Base-by-base conservation (phyloP, 1,284 basidiomycete species). In the Malassezia restricta region DNA sequence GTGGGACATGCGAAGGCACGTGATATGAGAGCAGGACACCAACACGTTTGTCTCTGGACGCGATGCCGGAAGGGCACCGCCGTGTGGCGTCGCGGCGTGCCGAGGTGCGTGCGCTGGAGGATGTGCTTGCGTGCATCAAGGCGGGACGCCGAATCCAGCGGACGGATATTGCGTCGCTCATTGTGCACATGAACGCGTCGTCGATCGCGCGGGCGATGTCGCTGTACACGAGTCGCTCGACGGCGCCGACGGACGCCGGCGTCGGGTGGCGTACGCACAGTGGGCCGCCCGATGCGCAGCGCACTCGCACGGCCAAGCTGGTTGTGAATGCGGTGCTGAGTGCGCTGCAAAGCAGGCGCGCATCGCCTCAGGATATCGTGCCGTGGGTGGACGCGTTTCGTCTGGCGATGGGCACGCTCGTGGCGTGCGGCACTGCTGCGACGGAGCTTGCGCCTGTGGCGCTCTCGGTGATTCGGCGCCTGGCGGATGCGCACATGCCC, bases 271-370 rank as follows among this genome's bases (percentile, higher is more conserved):
- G 29, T 3, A 31, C 7, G 29, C 9, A n/a, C 11, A 20, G 24
- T 3, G 30, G 9, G 14, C 8, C 28, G 11, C 3, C 15, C 2
- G 39, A 46, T 3, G 2, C 49, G 2, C 32, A 17, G 11, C 20
- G 35, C 32, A 29, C 61, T 31, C 59, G 59, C 20, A 51, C 49
- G 14, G 57, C 63, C 15, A 68, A 68, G 54, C 63, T 59, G 17
- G 49, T 59, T 11, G 64, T 61, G 49, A 68, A 68, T 35, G 53
- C 53, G 4, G 48, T 55, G 17, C 47, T 54, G 6, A 35, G 9
- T 3, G 47, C 44, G 20, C 11, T 50, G 37, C 47, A 50, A 24
- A 5, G 27, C n/a, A 40, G 6, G 9, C 33, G 33, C n/a, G 15
- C 40, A 38, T 27, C 37, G 3, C 8, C 38, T 17, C 12, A 41